Conservation (phyloP, 306 rosid species). For the Cucumis hystrix region DNA sequence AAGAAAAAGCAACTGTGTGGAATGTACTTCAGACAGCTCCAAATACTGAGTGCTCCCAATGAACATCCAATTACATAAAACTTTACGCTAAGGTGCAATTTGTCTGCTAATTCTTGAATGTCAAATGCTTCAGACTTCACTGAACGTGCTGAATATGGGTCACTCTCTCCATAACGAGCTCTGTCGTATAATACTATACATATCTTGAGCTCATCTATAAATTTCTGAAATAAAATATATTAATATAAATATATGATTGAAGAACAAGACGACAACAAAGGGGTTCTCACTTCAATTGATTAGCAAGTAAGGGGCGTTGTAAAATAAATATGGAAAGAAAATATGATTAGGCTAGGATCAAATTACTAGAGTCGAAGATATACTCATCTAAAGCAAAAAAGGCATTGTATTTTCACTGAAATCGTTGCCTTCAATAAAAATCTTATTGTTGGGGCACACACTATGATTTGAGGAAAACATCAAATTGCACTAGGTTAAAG, state of each 20-base stretch:
- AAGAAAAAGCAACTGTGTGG: constrained; percentile 41
- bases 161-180: constrained; percentile 91
- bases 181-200: constrained; percentile 50
- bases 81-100: constrained; percentile 38
- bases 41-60: constrained; percentile 49
- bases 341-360: neutral
- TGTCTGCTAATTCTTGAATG: constrained; percentile 68
- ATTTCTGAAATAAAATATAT: constrained; percentile 25
- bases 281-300: neutral
- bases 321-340: neutral
- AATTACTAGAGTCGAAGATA: neutral
- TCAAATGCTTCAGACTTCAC: constrained; percentile 82
- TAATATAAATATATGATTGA: neutral
- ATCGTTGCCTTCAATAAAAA: neutral
- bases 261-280: neutral
- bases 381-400: neutral
- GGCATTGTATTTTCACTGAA: neutral
- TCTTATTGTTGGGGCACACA: neutral
- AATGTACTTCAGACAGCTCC: constrained; percentile 76
- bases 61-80: constrained; percentile 63
- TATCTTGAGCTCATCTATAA: constrained; percentile 38
- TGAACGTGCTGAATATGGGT: constrained; percentile 59
- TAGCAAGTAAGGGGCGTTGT: neutral
- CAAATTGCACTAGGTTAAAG: neutral
- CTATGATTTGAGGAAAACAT: neutral